Conservation (phyloP, 345 rosid genomes). For the Melaleuca quinquenervia region DNA sequence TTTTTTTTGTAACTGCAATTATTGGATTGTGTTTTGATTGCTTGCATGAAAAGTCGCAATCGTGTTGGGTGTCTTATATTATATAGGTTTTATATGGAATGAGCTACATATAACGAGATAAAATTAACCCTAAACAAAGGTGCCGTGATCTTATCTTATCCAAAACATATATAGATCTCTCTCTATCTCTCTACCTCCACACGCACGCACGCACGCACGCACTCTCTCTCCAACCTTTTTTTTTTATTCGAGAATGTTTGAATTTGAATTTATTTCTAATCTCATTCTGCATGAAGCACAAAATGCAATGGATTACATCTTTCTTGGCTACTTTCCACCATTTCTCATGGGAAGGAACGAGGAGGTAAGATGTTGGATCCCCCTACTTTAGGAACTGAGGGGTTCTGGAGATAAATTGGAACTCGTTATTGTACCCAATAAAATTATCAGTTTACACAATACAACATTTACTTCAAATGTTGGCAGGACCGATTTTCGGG, state of each 20-base stretch:
- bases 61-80: not conserved
- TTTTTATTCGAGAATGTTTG: not conserved
- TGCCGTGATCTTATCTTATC: not conserved
- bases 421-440: not conserved
- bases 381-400: accelerated
- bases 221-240: not conserved
- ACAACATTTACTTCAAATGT: not conserved
- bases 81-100: not conserved
- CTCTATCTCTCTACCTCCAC: not conserved
- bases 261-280: not conserved
- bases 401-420: not conserved
- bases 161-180: not conserved
- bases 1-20: not conserved
- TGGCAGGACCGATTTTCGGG: not conserved
- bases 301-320: not conserved
- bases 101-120: not conserved
- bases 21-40: not conserved
- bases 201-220: too few species aligned
- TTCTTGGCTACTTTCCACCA: not conserved
- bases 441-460: not conserved
- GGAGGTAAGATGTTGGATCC: not conserved
- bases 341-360: not conserved
- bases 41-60: not conserved
- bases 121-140: not conserved
- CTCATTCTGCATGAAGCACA: not conserved